These are phyloP conservation scores for Handroanthus guayacan DNA, from an alignment of 257 asterid species.

Conservation along the genomic window DNA sequence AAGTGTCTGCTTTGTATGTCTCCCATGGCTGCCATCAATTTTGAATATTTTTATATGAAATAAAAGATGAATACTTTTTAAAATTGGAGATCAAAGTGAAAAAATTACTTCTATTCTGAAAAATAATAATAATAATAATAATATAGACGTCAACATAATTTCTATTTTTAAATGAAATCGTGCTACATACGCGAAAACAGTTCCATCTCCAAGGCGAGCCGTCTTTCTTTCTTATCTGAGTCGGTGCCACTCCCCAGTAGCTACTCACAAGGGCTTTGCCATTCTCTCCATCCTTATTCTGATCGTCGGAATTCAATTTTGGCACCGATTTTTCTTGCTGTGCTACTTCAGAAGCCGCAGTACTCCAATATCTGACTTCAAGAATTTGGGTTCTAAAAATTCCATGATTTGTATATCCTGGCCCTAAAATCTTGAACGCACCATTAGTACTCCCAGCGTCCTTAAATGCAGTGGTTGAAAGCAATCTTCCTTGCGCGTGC, in stretches of 20 bases:
- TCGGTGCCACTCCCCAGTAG: slow-evolving; percentile 76
- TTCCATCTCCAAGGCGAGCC: slow-evolving; percentile 86
- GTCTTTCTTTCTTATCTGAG: slow-evolving; percentile 52
- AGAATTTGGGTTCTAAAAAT: slow-evolving; percentile 10
- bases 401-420: slow-evolving; percentile 9
- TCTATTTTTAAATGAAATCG: not conserved
- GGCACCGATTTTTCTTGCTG: slow-evolving; percentile 36
- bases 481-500: slow-evolving; percentile 32
- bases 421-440: slow-evolving; percentile 5
- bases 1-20: slow-evolving; percentile 70
- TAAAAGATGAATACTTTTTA: no score
- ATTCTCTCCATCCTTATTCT: slow-evolving; percentile 6
- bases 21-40: slow-evolving; percentile 64
- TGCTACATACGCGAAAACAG: slow-evolving; percentile 56
- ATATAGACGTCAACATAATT: not conserved
- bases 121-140: not conserved
- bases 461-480: slow-evolving; percentile 35
- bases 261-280: slow-evolving; percentile 49
- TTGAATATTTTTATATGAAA: no score
- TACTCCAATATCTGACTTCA: slow-evolving; percentile 46
- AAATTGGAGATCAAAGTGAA: no score
- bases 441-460: not conserved
- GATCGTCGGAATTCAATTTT: not conserved
- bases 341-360: slow-evolving; percentile 13
- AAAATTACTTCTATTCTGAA: no score